Evolutionary conservation across 768 basidiomycete species (phyloP).

Genomic region (Phylloporus rhodoxanthus): DNA sequence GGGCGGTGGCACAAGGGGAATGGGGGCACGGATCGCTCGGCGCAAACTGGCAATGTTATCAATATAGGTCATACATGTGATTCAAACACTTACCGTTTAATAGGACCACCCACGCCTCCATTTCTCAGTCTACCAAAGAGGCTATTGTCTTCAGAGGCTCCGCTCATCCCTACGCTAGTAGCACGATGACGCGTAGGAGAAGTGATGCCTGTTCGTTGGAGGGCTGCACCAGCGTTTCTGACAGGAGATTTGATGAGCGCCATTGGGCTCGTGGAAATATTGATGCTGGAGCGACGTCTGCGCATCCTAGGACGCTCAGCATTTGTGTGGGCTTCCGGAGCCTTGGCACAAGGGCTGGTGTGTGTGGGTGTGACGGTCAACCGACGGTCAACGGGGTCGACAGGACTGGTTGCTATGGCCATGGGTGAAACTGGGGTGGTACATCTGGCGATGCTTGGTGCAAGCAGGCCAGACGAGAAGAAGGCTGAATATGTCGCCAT

Average conservation of each 20-base stretch:
- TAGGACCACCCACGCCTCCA: constrained; percentile 41
- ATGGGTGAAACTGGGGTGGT: constrained; percentile 20
- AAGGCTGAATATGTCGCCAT: constrained; percentile 56
- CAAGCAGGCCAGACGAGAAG: constrained; percentile 67
- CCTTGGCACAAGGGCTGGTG: constrained; percentile 24
- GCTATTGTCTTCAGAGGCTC: constrained; percentile 35
- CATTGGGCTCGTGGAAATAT: constrained; percentile 48
- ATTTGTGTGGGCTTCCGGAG: constrained; percentile 13
- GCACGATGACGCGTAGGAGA: constrained; percentile 40
- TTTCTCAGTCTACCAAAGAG: constrained; percentile 51
- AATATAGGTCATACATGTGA: not conserved
- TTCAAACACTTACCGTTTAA: constrained; percentile 28
- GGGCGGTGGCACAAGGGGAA: constrained; percentile 26
- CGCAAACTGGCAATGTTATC: constrained; percentile 31
- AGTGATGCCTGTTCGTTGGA: constrained; percentile 40
- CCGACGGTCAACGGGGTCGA: constrained; percentile 34
- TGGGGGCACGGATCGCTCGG: constrained; percentile 31
- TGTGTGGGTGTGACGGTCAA: constrained; percentile 31
- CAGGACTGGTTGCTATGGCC: constrained; percentile 13
- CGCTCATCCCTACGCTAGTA: constrained; percentile 37
- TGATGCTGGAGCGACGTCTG: constrained; percentile 59
- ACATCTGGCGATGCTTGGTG: constrained; percentile 34
- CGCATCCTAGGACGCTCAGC: constrained; percentile 43
- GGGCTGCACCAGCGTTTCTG: constrained; percentile 45
- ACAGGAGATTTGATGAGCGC: constrained; percentile 52